phyloP scores from a whole-genome alignment of 2,329 filamentous ascomycete species.

The Neonectria sp. region DNA sequence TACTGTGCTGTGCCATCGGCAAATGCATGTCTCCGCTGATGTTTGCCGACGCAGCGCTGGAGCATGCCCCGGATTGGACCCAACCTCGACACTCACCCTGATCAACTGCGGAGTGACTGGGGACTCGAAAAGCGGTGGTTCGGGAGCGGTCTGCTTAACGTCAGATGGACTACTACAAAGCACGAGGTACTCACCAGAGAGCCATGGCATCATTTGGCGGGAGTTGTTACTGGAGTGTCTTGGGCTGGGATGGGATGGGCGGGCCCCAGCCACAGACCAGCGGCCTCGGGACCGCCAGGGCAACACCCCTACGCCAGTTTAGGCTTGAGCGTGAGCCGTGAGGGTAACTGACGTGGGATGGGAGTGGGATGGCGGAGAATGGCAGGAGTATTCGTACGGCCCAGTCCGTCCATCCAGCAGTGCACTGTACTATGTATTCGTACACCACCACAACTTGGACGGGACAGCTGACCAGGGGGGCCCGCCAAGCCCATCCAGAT shows the following conservation, averaged over 20 bases:
- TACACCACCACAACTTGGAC: conserved; percentile 28
- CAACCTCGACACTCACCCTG: background rate
- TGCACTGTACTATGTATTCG: background rate
- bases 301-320: conserved; percentile 16
- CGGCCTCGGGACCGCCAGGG: conserved; percentile 13
- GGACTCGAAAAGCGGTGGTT: background rate
- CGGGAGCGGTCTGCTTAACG: conserved; percentile 26
- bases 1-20: conserved; percentile 16
- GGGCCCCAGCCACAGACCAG: conserved; percentile 3
- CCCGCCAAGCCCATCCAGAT: conserved; percentile 39
- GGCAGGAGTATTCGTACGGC: conserved; percentile 12
- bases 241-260: background rate
- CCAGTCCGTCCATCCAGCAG: background rate
- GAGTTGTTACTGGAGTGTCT: conserved; percentile 4
- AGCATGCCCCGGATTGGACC: background rate
- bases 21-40: conserved; percentile 13
- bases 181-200: background rate
- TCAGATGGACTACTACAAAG: background rate
- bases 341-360: conserved; percentile 30
- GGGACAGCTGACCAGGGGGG: conserved; percentile 36
- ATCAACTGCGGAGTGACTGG: background rate
- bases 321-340: conserved; percentile 13
- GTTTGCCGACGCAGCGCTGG: conserved; percentile 5
- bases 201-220: conserved; percentile 10
- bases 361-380: conserved; percentile 31